Percentiles rank a stretch among this genome's conserved stretches.
Evolutionary conservation across 2,329 filamentous ascomycete species (phyloP).

Genomic region (Aspergillus uvarum): DNA sequence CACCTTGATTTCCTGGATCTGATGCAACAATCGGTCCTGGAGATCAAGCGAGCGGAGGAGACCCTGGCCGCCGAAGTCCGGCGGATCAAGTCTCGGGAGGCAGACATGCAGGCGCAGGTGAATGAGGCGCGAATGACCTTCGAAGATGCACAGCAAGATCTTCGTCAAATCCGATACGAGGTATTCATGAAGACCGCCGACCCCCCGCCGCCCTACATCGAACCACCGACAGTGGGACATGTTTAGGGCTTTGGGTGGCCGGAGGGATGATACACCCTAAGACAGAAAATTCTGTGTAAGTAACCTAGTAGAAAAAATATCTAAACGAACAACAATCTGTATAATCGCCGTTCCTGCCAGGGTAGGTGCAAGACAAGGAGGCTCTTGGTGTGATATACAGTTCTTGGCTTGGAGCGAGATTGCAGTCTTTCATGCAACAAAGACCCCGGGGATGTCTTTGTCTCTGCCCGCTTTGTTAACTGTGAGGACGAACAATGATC

Average conservation of each 20-base stretch:
- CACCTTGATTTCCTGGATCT: not conserved
- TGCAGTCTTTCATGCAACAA: too few relatives aligned
- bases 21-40: not conserved
- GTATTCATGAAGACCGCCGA: slow-evolving; percentile 6
- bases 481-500: too few relatives aligned
- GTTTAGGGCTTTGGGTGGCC: not conserved
- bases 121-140: not conserved
- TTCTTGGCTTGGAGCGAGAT: too few relatives aligned
- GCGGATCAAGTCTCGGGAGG: not conserved
- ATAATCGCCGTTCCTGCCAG: too few relatives aligned
- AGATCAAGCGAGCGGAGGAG: slow-evolving; percentile 1
- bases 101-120: not conserved
- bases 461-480: too few relatives aligned
- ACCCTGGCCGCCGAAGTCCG: not conserved
- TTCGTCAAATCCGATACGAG: slow-evolving; percentile 1
- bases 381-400: too few relatives aligned
- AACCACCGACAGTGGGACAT: not conserved
- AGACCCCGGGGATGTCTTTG: too few relatives aligned
- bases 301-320: too few relatives aligned
- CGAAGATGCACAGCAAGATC: not conserved
- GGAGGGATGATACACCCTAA: not conserved
- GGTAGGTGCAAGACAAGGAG: too few relatives aligned
- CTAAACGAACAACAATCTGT: too few relatives aligned
- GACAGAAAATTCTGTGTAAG: too few relatives aligned
- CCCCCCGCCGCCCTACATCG: slow-evolving; percentile 5